These are phyloP conservation scores for Schoenoplectus tabernaemontani DNA, from an alignment of 202 grass and related monocot species.

Conservation along the genomic window DNA sequence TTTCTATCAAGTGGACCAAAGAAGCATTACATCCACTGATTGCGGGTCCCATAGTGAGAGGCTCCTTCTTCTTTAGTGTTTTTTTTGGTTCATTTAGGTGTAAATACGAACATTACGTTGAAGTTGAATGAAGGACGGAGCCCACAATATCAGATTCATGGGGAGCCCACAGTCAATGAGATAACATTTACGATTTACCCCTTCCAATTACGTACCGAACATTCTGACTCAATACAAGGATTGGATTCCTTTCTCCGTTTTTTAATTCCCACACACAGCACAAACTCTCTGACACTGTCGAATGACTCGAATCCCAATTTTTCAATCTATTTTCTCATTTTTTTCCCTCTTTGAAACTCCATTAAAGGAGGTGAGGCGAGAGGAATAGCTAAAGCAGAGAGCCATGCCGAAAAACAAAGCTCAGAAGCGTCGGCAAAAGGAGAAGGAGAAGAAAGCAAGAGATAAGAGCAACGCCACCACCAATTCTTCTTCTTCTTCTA, in stretches of 20 bases:
- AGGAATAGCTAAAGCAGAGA: background rate
- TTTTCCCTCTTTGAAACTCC: background rate
- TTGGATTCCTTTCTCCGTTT: slow-evolving; percentile 17
- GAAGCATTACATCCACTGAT: background rate
- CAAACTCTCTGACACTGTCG: background rate
- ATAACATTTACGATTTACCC: background rate
- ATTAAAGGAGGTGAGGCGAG: slow-evolving; percentile 4
- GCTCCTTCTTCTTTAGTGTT: background rate
- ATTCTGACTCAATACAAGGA: slow-evolving; percentile 12
- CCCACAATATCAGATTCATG: slow-evolving; percentile 7
- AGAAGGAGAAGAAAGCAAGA: slow-evolving; percentile 20
- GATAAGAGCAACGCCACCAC: background rate
- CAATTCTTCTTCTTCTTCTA: slow-evolving; percentile 5
- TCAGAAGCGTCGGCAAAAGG: slow-evolving; percentile 22
- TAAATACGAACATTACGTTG: background rate
- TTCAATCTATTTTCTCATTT: slow-evolving; percentile 13
- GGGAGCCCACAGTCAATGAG: background rate
- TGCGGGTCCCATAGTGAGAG: background rate
- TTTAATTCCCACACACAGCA: slow-evolving; percentile 16
- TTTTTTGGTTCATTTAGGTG: background rate
- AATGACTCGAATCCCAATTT: slow-evolving; percentile 6
- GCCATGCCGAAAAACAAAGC: slow-evolving; percentile 30
- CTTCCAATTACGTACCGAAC: background rate
- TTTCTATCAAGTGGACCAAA: slow-evolving; percentile 17
- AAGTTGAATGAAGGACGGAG: background rate